Conservation (phyloP, 805 yeast species). For the Kluyveromyces dobzhanskii region DNA sequence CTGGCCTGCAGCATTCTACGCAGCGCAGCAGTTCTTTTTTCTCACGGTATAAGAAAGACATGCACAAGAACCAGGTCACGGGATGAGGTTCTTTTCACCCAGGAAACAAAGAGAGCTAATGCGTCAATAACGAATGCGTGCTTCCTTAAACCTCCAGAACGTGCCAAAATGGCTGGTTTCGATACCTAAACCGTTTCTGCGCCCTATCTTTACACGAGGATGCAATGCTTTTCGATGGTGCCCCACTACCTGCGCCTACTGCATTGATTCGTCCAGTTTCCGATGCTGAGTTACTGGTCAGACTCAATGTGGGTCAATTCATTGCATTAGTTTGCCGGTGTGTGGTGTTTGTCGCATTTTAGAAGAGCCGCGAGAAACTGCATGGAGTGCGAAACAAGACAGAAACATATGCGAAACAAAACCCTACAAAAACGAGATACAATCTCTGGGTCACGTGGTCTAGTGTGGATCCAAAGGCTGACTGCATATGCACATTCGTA, state of each 20-base stretch:
- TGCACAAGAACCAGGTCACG: no score
- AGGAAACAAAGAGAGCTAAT: no score
- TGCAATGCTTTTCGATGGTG: not conserved
- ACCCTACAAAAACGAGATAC: no score
- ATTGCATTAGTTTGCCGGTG: not conserved
- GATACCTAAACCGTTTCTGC: not conserved
- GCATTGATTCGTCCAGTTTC: not conserved
- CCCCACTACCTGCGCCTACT: not conserved
- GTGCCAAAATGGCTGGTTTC: not conserved
- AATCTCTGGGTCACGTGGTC: no score
- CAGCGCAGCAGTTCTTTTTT: no score
- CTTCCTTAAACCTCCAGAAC: no score
- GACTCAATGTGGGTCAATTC: not conserved
- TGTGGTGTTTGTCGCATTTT: conserved; percentile 2
- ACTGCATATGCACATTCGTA: no score
- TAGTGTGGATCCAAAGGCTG: no score
- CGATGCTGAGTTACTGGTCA: not conserved
- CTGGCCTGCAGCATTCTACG: no score
- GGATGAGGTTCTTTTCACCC: no score
- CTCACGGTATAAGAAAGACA: no score
- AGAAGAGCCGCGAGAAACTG: not conserved
- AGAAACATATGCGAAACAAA: conserved; percentile 2
- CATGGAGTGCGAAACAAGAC: not conserved
- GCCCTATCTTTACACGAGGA: not conserved
- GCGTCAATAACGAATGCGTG: no score